Base-by-base conservation (phyloP, 192 early-diverging fungal genomes). In the Spizellomyces sp. region DNA sequence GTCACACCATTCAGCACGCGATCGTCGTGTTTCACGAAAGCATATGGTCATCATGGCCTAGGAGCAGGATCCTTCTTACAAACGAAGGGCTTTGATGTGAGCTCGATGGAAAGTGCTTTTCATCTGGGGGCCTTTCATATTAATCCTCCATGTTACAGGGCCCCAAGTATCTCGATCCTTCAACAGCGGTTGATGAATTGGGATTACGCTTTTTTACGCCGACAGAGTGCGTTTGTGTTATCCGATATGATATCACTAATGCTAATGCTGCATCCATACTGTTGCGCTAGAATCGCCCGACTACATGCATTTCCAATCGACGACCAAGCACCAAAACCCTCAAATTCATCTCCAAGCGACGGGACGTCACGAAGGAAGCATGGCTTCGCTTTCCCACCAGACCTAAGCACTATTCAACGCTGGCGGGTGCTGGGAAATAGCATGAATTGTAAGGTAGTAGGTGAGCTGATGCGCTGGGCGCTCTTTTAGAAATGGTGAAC, bases 381-480 rank as follows among this genome's bases (percentile, higher is more conserved):
- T 52, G 52, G 62, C 21, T 91, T 98, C 54, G 71, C 75, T n/a
- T 95, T 97, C 50, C 95, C 95, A 0, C 72, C 61, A 4, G 69
- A 64, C 5, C 87, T 89, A 12, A 89, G 83, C 2, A 62, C 85
- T 14, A 89, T 87, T 66, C 96, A 98, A 73, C 75, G 83, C 55
- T 97, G 94, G 69, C 79, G 89, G n/a, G 83, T 95, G 44, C 77
- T 98, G 9, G 96, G 96, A 3, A 98, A 98, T 71, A 93, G 91
- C 44, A 83, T 98, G 17, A 98, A 91, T 67, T 90, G 93, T 52
- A 86, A 80, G 55, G 89, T 97, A 1, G 93, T 97, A 0, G 80
- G 89, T 0, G 81, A 88, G 62, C 73, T 98, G 65, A 88, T 96
- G 79, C 66, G 74, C 8, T 43, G 64, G 58, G 67, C 69, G 8